These are phyloP conservation scores for Trichoderma pleuroti DNA, from an alignment of 2,329 filamentous ascomycete species.

Conservation along the genomic window DNA sequence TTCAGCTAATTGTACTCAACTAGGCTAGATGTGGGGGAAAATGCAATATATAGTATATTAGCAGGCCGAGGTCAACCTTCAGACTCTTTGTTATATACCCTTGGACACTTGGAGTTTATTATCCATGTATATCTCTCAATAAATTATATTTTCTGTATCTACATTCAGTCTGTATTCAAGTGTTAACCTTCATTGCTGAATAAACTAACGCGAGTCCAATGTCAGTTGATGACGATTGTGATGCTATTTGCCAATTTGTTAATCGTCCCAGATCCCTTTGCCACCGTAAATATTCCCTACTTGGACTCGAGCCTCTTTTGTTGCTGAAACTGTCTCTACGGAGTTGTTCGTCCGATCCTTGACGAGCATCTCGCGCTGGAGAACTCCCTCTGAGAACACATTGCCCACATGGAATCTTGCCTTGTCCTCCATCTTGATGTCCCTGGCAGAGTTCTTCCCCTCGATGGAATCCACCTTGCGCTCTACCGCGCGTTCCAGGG, in stretches of 20 bases:
- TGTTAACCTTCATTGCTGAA: too few species aligned
- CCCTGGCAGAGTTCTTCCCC: neutral
- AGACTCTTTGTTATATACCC: too few species aligned
- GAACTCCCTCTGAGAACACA: neutral
- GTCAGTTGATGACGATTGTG: neutral
- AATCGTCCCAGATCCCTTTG: neutral
- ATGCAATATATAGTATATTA: too few species aligned
- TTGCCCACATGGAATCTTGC: neutral
- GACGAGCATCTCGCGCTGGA: neutral
- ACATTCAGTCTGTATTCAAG: too few species aligned
- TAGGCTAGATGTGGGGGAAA: too few species aligned
- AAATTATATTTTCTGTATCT: too few species aligned
- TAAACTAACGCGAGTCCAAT: neutral
- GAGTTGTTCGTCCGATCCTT: neutral
- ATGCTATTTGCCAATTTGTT: neutral
- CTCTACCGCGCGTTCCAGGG: neutral
- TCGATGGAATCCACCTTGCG: neutral
- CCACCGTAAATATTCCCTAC: neutral
- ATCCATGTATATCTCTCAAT: too few species aligned
- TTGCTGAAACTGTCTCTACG: neutral
- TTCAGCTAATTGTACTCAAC: too few species aligned
- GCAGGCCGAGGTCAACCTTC: too few species aligned
- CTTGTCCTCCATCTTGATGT: neutral
- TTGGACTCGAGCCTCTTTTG: neutral
- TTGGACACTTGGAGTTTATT: too few species aligned